Base-by-base conservation (phyloP, 192 early-diverging fungal genomes). In the Mortierella hygrophila region DNA sequence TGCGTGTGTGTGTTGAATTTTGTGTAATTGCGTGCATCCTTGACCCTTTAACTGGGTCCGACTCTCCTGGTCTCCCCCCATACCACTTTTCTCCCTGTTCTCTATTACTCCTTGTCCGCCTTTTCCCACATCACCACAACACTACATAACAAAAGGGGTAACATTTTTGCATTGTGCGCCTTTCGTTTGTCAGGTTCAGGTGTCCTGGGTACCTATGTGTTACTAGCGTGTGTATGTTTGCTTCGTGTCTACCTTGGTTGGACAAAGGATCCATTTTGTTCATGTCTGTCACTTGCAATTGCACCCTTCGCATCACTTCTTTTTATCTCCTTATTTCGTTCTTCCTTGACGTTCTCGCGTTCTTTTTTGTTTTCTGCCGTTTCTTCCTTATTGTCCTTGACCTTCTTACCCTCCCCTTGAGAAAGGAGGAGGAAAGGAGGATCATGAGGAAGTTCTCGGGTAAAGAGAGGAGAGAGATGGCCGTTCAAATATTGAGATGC, bases 191-290 rank as follows among this genome's bases (percentile, higher is more conserved):
- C 52, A 20, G 3, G 54, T 46, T 54, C 35, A 57, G 35, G 60
- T n/a, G 46, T 74, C 7, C 29, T 13, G 42, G 44, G n/a, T 26
- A 74, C 72, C 60, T 65, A 0, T 65, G 10, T 13, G 60, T 65
- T 65, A 2, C 60, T 32, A 65, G 60, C 6, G 26, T 65, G 26
- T 65, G 55, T 8, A 32, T 65, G 26, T 65, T 13, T 65, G 60
- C 26, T 29, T 57, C 2, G n/a, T 57, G 55, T 26, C 35, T 65
- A 23, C 11, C 29, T 35, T 57, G n/a, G n/a, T 11, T 63, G 57
- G 57, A 57, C 57, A 63, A 57, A 57, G 55, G 60, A 65, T 11
- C 29, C 60, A 65, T 65, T 65, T 65, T 65, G 38, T 70, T 20
- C 9, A n/a, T 16, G 10, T 41, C 20, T 70, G 38, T 70, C 20